phyloP scores from a whole-genome alignment of 1,284 basidiomycete genomes.

The Ceratobasidium papillatum region DNA sequence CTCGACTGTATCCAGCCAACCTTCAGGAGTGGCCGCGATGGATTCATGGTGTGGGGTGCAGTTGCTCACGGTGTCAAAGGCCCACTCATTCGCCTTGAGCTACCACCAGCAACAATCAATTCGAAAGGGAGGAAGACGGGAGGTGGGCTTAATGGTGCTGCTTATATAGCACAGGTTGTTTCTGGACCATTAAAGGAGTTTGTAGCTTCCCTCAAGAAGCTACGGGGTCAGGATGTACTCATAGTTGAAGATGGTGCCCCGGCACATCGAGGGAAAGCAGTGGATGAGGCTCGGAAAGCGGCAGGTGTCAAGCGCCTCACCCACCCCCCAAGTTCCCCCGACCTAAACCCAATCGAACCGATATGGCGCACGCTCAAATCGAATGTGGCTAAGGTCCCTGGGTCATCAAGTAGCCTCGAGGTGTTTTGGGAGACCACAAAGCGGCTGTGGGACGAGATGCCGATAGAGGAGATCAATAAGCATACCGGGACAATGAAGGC shows the following conservation, averaged over 20 bases:
- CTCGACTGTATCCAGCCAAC: neutral
- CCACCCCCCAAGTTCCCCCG: neutral
- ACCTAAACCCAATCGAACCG: constrained; percentile 28
- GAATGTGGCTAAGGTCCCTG: neutral
- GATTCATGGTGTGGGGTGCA: neutral
- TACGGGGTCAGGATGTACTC: neutral
- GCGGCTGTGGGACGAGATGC: neutral
- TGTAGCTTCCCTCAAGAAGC: neutral
- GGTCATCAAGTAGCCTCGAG: neutral
- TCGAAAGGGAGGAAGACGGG: neutral
- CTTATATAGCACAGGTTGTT: neutral
- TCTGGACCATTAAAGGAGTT: constrained; percentile 2
- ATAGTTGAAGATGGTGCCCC: constrained; percentile 1
- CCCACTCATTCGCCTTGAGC: neutral
- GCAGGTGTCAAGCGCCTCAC: constrained; percentile 1
- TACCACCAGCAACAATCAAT: neutral
- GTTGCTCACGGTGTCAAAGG: constrained; percentile 2
- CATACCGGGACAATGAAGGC: constrained; percentile 1
- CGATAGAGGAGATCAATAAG: neutral
- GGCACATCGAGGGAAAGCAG: neutral
- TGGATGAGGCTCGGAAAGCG: neutral
- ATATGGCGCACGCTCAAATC: neutral
- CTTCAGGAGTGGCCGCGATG: neutral
- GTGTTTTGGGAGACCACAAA: neutral
- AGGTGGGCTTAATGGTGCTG: neutral